A percentile compares a stretch with the other conserved stretches of the same genome.
These are phyloP conservation scores for Podila clonocystis DNA, from an alignment of 192 early-diverging fungal species.

Conservation along the genomic window DNA sequence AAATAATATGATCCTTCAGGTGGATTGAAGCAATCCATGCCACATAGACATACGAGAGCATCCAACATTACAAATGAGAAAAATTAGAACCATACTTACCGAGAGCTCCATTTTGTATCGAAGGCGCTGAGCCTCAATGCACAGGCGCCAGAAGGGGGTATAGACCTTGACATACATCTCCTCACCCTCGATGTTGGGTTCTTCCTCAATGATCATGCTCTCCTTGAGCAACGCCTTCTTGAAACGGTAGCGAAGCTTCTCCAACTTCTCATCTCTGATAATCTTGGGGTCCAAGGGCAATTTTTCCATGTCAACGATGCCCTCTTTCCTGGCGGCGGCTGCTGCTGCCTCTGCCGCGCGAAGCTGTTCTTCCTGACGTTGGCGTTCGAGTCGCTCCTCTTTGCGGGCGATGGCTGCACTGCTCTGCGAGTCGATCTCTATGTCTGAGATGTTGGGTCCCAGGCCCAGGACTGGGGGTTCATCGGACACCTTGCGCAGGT, in stretches of 20 bases:
- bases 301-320: slow-evolving; percentile 23
- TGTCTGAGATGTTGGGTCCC: slow-evolving; percentile 13
- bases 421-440: slow-evolving; percentile 21
- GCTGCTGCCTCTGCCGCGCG: not conserved
- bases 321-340: slow-evolving; percentile 1
- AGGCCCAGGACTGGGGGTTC: slow-evolving; percentile 12
- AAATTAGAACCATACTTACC: slow-evolving; percentile 18
- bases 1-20: not conserved
- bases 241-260: slow-evolving; percentile 38
- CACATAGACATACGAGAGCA: not conserved
- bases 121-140: slow-evolving; percentile 51
- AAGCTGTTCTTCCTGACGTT: slow-evolving; percentile 2
- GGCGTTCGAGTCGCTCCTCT: slow-evolving; percentile 1
- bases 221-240: slow-evolving; percentile 45
- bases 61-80: not conserved
- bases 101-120: slow-evolving; percentile 44
- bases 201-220: slow-evolving; percentile 52
- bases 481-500: slow-evolving; percentile 24
- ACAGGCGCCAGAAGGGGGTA: slow-evolving; percentile 53
- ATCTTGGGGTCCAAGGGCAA: slow-evolving; percentile 16
- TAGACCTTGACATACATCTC: slow-evolving; percentile 55
- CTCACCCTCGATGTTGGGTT: slow-evolving; percentile 43
- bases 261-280: slow-evolving; percentile 17
- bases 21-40: not conserved
- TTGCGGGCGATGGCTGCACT: slow-evolving; percentile 11